Percentiles rank a stretch among this genome's conserved stretches.
Conservation (phyloP, 257 asterid species). For the Solanum pimpinellifolium region DNA sequence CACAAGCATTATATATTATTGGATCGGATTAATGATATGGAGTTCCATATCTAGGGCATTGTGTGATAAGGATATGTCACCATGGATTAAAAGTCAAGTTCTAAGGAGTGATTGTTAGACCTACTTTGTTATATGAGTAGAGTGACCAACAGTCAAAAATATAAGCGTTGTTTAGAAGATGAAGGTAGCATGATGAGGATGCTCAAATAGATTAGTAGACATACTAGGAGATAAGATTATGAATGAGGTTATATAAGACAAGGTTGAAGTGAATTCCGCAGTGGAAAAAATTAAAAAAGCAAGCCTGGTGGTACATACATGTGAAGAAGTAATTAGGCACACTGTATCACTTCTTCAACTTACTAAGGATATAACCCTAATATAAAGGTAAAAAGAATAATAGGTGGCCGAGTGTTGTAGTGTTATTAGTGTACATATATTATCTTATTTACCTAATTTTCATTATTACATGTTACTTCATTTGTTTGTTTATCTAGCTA, state of each 20-base stretch:
- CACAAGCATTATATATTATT: background rate
- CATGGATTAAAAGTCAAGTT: background rate
- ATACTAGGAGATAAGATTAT: background rate
- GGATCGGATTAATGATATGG: background rate
- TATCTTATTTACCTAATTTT: background rate
- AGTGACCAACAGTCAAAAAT: background rate
- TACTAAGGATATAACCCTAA: background rate
- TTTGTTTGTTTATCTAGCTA: no score
- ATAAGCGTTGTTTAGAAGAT: background rate
- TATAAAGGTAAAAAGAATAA: background rate
- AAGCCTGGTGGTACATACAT: background rate
- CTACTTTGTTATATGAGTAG: background rate
- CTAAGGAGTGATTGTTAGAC: background rate
- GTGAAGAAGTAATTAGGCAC: background rate
- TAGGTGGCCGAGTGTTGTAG: background rate
- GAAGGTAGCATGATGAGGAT: background rate
- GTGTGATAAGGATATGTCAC: background rate
- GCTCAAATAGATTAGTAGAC: background rate
- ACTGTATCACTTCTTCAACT: background rate
- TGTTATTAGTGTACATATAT: background rate
- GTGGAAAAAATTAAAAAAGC: background rate
- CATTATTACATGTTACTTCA: background rate
- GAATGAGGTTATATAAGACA: background rate
- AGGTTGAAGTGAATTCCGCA: background rate
- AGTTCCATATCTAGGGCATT: background rate